Base-by-base conservation (phyloP, 1,284 basidiomycete genomes). In the Marasmius fiardii region DNA sequence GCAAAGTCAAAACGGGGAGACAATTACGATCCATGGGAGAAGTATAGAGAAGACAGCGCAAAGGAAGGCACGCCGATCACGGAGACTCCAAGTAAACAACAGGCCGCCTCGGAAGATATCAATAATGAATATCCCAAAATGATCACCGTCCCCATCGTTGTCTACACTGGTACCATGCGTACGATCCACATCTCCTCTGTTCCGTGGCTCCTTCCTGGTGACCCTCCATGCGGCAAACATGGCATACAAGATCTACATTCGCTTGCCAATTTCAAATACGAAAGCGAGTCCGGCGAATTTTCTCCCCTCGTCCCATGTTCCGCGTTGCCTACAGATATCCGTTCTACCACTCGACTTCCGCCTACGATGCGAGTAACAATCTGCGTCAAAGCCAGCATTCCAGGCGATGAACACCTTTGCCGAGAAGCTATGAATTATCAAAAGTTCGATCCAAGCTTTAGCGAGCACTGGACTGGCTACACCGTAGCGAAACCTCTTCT, bases 401-500 rank as follows among this genome's bases (percentile, higher is more conserved):
- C 61, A 33, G 24, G 61, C 18, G 71, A 74, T 52, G 0, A 1
- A 0, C 73, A 75, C 58, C 63, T 75, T 4, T 58, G 18, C 2
- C 52, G 24, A 3, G 80, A 83, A 61, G 78, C 74, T 1, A 55
- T 56, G 6, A 75, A 74, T 28, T 82, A 80, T 61, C 68, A 73
- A 60, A 39, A 43, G 5, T 77, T 83, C 61, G 74, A 76, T 1
- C 51, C 59, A 16, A 73, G 79, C 58, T 65, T 81, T 44, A 76
- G 72, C 58, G 68, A 81, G 60, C 75, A 80, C 54, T 80, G 73
- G 72, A 76, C 66, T 56, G 78, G 79, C 2, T 76, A 70, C 58
- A 78, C 79, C 58, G 51, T 78, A 49, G 60, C 76, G 4, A 59
- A 63, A 12, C 77, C 77, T 31, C 45, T 77, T 43, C 67, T 68